phyloP scores from a whole-genome alignment of 495 filamentous ascomycete species.

The Parmelia sp. region DNA sequence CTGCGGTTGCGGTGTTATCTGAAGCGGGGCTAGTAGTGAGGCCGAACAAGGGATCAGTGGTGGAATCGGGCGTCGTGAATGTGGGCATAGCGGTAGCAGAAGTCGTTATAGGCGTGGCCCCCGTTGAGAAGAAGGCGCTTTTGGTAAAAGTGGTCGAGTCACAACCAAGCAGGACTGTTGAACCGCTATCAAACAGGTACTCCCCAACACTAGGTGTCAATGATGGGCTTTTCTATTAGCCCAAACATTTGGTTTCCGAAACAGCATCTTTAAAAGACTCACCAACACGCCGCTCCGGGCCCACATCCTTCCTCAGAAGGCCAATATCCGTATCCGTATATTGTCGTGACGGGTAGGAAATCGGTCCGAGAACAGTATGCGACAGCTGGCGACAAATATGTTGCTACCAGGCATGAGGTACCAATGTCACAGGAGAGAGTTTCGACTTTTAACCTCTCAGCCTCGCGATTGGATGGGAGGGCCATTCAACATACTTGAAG shows the following conservation, averaged over 20 bases:
- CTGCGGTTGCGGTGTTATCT: not conserved
- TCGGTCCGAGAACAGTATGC: not conserved
- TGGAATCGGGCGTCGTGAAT: too few species aligned
- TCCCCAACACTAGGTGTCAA: not conserved
- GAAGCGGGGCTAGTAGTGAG: not conserved
- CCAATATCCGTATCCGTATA: not conserved
- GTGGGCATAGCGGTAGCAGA: not conserved
- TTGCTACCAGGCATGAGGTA: constrained; percentile 4
- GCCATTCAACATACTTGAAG: not conserved
- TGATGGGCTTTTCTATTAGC: constrained; percentile 1
- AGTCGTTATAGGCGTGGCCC: not conserved
- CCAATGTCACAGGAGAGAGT: constrained; percentile 3
- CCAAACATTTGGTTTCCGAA: not conserved
- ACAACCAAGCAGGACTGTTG: constrained; percentile 4
- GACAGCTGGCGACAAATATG: not conserved
- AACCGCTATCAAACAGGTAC: not conserved
- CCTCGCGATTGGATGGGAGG: not conserved
- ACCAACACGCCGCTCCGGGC: constrained; percentile 9
- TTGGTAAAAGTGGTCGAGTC: not conserved
- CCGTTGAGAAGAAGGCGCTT: not conserved
- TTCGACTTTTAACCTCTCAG: constrained; percentile 4
- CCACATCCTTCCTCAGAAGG: constrained; percentile 8
- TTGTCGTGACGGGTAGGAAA: not conserved
- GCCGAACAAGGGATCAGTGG: not conserved
- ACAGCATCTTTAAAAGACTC: not conserved